phyloP scores from a whole-genome alignment of 208 protist species.

The Lotmaria passim region DNA sequence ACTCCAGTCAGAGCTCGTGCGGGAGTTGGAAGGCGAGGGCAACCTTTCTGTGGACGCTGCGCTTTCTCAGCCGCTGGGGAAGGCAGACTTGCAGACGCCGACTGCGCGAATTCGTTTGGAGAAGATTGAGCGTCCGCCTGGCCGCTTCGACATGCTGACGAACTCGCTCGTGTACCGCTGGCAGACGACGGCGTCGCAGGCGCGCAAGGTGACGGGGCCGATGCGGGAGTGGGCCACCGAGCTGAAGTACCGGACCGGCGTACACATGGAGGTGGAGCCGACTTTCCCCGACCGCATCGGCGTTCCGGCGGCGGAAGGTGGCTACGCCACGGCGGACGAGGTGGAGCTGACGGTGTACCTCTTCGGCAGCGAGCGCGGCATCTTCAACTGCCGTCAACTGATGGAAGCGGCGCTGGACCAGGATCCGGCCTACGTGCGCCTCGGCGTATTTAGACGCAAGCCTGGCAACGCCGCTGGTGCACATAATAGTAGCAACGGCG shows the following conservation, averaged over 20 bases:
- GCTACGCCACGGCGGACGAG: slow-evolving; percentile 81
- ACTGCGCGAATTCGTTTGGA: slow-evolving; percentile 54
- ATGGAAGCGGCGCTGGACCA: slow-evolving; percentile 82
- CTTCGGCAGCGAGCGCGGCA: slow-evolving; percentile 88
- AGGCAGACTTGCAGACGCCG: slow-evolving; percentile 33
- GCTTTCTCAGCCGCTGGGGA: slow-evolving; percentile 30
- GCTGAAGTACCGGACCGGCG: slow-evolving; percentile 91
- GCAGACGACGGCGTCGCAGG: slow-evolving; percentile 79
- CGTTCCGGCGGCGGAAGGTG: slow-evolving; percentile 33
- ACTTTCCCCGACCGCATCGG: slow-evolving; percentile 63
- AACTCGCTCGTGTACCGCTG: slow-evolving; percentile 90
- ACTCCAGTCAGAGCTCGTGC: slow-evolving; percentile 70
- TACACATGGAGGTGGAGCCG: slow-evolving; percentile 88
- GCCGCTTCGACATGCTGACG: slow-evolving; percentile 86
- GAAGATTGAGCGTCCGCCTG: slow-evolving; percentile 71
- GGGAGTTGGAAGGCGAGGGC: slow-evolving; percentile 55
- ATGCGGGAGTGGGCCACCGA: slow-evolving; percentile 92
- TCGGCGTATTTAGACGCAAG: slow-evolving; percentile 84
- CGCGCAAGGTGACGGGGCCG: slow-evolving; percentile 84
- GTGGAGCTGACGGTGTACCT: slow-evolving; percentile 91
- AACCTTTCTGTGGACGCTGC: slow-evolving; percentile 34
- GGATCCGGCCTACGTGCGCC: slow-evolving; percentile 85
- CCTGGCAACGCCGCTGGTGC: slow-evolving; percentile 25
- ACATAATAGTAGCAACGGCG: not conserved
- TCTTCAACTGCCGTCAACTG: slow-evolving; percentile 88